These are phyloP conservation scores for Dendrobium huoshanense DNA, from an alignment of 106 monocot species.

Conservation along the genomic window DNA sequence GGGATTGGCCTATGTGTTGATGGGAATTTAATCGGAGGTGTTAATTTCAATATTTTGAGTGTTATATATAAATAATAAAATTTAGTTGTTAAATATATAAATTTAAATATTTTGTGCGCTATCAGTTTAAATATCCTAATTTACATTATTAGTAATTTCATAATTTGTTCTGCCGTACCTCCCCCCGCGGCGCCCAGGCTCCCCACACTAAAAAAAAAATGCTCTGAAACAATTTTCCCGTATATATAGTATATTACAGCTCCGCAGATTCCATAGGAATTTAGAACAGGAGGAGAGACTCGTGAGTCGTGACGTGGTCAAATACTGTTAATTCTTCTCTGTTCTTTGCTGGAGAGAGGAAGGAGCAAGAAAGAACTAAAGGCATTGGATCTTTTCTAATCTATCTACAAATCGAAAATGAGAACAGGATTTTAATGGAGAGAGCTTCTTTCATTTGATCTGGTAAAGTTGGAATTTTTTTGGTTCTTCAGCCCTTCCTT, in stretches of 20 bases:
- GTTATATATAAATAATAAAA: no score
- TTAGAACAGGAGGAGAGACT: not conserved
- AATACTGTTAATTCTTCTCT: not conserved
- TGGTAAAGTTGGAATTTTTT: not conserved
- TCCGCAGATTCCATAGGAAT: not conserved
- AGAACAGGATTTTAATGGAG: not conserved
- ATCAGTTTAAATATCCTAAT: no score
- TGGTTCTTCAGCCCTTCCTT: conserved; percentile 2
- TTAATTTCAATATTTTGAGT: no score
- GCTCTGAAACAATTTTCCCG: not conserved
- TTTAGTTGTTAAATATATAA: no score
- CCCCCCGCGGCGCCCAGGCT: no score
- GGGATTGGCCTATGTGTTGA: no score
- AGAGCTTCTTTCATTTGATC: not conserved
- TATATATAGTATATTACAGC: not conserved
- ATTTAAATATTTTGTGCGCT: no score
- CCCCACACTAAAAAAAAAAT: no score
- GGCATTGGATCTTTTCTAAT: not conserved
- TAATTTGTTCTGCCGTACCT: no score
- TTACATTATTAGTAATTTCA: no score
- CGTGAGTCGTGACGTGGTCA: not conserved
- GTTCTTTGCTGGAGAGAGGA: not conserved
- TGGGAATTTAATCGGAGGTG: no score
- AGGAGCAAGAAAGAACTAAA: not conserved
- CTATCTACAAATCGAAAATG: not conserved